A percentile compares a stretch with the other conserved stretches of the same genome.
phyloP scores from a whole-genome alignment of 2,329 filamentous ascomycete species.

The Apiospora sp. region DNA sequence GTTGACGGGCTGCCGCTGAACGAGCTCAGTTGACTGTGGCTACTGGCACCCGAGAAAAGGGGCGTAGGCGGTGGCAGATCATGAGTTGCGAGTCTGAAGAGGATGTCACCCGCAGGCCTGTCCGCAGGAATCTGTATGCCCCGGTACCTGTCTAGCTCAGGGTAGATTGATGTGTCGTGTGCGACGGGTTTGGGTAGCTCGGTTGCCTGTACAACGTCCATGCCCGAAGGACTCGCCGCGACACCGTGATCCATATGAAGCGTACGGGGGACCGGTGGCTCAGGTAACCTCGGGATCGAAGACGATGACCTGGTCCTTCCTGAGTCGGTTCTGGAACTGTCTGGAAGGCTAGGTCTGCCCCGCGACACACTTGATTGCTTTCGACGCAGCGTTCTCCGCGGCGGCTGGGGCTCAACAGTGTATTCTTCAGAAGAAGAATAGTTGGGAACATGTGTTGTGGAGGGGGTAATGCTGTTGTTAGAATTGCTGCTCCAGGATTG shows the following conservation, averaged over 20 bases:
- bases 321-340: slow-evolving; percentile 46
- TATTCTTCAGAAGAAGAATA: slow-evolving; percentile 34
- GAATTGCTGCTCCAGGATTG: slow-evolving; percentile 51
- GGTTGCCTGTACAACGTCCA: slow-evolving; percentile 50
- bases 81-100: slow-evolving; percentile 67
- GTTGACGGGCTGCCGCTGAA: slow-evolving; percentile 78
- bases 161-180: slow-evolving; percentile 59
- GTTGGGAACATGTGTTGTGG: slow-evolving; percentile 39
- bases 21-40: slow-evolving; percentile 58
- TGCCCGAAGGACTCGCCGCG: slow-evolving; percentile 54
- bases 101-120: slow-evolving; percentile 53
- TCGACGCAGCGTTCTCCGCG: slow-evolving; percentile 55
- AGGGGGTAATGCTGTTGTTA: slow-evolving; percentile 43
- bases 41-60: slow-evolving; percentile 67
- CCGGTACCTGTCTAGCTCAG: slow-evolving; percentile 69
- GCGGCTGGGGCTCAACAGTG: slow-evolving; percentile 42
- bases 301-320: slow-evolving; percentile 52
- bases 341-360: slow-evolving; percentile 44
- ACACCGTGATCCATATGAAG: slow-evolving; percentile 51
- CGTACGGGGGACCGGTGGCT: slow-evolving; percentile 45
- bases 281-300: slow-evolving; percentile 49
- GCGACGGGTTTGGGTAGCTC: slow-evolving; percentile 49
- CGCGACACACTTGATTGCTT: slow-evolving; percentile 58
- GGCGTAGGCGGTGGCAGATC: slow-evolving; percentile 73
- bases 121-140: slow-evolving; percentile 50